Base-by-base conservation (phyloP, 1,284 basidiomycete genomes). In the Fomes fomentarius region DNA sequence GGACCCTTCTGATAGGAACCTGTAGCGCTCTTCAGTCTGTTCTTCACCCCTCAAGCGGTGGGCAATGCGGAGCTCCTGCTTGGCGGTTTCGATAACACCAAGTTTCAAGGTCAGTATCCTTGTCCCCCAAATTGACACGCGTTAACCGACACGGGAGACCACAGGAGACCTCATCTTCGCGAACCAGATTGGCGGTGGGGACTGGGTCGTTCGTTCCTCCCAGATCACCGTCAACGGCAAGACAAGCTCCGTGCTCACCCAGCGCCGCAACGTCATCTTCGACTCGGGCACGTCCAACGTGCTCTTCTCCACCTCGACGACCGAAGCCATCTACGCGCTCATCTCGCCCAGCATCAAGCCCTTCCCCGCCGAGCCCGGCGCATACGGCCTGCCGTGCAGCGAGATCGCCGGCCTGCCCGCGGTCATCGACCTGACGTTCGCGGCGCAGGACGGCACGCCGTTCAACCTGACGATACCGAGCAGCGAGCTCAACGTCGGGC, bases 391-490 rank as follows among this genome's bases (percentile, higher is more conserved):
- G 52, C 69, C 80, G 7, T 84, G 81, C 69, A 64, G 67, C 60
- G 68, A 70, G 54, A 76, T 82, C 54, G 50, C 70, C 17, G 70
- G 72, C 2, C 69, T 83, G 28, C 74, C 78, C 39, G 81, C 81
- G 9, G 68, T 66, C 50, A 81, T 83, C 63, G 75, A 77, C 63
- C 75, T 84, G 63, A 65, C 69, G 3, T 82, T 83, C 69, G 79
- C 76, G n/a, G 75, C 74, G 19, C 73, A 77, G 54, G 52, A 60
- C 38, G 80, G 80, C 28, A 53, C 52, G 34, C 70, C 73, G 17
- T 83, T 83, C 72, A 79, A 81, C 58, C 68, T 83, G 12, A 82
- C 80, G 3, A 81, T 83, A 54, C 81, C 81, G 17, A 78, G 76
- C 66, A 74, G 69, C 57, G 80, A 83, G 61, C 74, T 84, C 47